phyloP scores from a whole-genome alignment of 2,329 filamentous ascomycete genomes.

The Botrytis tulipae region DNA sequence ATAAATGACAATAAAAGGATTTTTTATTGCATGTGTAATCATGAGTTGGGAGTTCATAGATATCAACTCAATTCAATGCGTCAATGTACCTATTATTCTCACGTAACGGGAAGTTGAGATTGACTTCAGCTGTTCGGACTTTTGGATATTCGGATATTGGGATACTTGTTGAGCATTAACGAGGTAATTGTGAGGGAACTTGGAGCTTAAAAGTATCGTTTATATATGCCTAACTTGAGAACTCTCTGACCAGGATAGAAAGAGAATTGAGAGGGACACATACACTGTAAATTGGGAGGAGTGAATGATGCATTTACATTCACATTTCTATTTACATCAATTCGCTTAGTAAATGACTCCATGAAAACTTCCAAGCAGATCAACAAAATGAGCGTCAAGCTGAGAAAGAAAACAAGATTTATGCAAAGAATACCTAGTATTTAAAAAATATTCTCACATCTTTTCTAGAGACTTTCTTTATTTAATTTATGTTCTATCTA shows the following conservation, averaged over 20 bases:
- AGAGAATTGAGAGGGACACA: neutral
- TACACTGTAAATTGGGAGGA: neutral
- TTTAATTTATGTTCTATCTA: neutral
- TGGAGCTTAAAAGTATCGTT: neutral
- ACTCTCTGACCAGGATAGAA: rapidly evolving
- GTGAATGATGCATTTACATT: neutral
- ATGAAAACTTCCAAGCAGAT: neutral
- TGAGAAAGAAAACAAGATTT: neutral
- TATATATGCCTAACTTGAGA: neutral
- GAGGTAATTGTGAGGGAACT: neutral
- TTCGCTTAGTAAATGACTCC: neutral
- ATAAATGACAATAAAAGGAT: neutral
- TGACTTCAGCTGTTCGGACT: neutral
- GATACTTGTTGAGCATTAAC: rapidly evolving
- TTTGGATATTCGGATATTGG: neutral
- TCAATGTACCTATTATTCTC: neutral
- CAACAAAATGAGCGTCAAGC: neutral
- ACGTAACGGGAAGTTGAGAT: neutral
- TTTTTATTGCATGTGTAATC: no score
- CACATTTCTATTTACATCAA: neutral
- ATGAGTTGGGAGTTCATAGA: no score
- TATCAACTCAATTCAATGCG: neutral
- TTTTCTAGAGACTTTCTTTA: no score
- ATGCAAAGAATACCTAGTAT: no score
- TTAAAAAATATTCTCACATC: no score